Evolutionary conservation across 768 basidiomycete genomes (phyloP), one percentile per base, ranked within the genome.

Genomic region (Paxillus ammoniavirescens): DNA sequence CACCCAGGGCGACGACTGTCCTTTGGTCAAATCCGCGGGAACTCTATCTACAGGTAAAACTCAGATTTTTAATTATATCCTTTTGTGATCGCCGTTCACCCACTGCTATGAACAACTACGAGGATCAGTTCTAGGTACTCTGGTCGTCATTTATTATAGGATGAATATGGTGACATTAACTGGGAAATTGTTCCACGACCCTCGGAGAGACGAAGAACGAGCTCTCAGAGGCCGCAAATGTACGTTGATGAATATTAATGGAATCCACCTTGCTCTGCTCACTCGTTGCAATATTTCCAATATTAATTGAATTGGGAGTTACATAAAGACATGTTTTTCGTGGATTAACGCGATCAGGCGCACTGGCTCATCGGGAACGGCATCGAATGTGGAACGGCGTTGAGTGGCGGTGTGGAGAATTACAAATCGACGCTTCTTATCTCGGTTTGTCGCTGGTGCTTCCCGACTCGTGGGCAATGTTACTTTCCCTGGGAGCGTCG

Each of bases 351-450:
- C 67, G 38, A 57, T 53, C 56, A 57, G 61, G 63, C 55, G 54
- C 23, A 47, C 35, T 55, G 62, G 53, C 50, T 58, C 60, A 64
- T 63, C 56, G 26, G 26, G 26, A 26, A 26, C 26, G 23, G 23
- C 23, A 26, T 26, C 23, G 23, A n/a, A 60, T 58, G 59, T 56
- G 50, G 55, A 57, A 59, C 59, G 62, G 59, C 60, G 54, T 31
- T 53, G 52, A 43, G 69, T 64, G 65, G 68, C 69, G 41, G 63
- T 69, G 62, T 54, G 45, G 17, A 13, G 28, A 57, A 67, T 58
- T 56, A 54, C 62, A 57, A 54, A 58, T 65, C 54, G 42, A 42
- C 18, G 49, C 8, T 57, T 65, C 60, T 54, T 65, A 62, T 59
- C 62, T 26, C 26, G 26, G 26, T 26, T 26, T 26, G 26, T 26